These are phyloP conservation scores for Carex cristatella DNA, from an alignment of 176 grass and related monocot genomes.

Conservation along the genomic window DNA sequence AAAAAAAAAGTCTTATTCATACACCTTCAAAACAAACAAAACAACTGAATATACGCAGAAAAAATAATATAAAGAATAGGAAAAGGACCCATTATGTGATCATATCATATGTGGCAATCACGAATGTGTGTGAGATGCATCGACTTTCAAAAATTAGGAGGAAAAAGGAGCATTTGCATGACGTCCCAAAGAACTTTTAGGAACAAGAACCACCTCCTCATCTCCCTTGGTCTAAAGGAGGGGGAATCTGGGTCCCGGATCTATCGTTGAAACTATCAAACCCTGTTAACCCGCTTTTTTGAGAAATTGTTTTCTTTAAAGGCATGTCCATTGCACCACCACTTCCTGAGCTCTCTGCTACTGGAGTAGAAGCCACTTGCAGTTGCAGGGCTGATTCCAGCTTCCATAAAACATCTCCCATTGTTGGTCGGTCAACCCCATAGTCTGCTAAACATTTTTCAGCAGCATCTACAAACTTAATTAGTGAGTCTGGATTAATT, in stretches of 20 bases:
- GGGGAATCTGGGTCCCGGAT: constrained; percentile 11
- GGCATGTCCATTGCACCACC: not conserved
- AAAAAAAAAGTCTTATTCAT: constrained; percentile 24
- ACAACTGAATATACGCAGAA: constrained; percentile 23
- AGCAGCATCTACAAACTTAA: constrained; percentile 76
- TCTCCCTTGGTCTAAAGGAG: constrained; percentile 47
- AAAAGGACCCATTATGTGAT: constrained; percentile 7
- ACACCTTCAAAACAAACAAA: constrained; percentile 19
- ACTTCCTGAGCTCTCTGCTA: constrained; percentile 24
- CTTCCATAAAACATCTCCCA: constrained; percentile 96
- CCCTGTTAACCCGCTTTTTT: constrained; percentile 9
- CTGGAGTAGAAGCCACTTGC: constrained; percentile 40
- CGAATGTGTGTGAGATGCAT: not conserved
- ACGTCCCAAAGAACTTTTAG: constrained; percentile 5
- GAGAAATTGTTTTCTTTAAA: constrained; percentile 12
- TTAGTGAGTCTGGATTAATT: constrained; percentile 55
- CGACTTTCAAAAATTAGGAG: not conserved
- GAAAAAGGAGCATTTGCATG: not conserved
- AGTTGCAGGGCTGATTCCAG: constrained; percentile 89
- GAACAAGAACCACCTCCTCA: constrained; percentile 25
- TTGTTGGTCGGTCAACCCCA: constrained; percentile 74
- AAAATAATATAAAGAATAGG: not conserved
- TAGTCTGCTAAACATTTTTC: constrained; percentile 96
- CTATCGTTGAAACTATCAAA: constrained; percentile 31
- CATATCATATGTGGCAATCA: not conserved